Evolutionary conservation across 306 rosid species (phyloP).

Genomic region (Gleditsia sinensis): DNA sequence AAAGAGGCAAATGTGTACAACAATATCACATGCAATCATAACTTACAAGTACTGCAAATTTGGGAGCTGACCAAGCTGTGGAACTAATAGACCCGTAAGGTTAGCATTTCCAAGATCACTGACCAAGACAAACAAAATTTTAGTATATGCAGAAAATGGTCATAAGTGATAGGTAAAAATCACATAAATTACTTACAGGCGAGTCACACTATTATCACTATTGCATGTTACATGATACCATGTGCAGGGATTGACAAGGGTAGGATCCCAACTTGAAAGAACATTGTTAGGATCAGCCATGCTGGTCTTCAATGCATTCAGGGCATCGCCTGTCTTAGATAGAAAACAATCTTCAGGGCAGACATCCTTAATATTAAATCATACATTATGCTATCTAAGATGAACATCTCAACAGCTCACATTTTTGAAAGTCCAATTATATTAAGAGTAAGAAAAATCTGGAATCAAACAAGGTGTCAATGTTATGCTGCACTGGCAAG

Average conservation of each 20-base stretch:
- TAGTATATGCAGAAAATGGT: not conserved
- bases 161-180: not conserved
- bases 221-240: conserved; percentile 76
- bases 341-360: not conserved
- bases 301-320: conserved; percentile 51
- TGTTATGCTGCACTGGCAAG: not conserved
- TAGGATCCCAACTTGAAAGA: conserved; percentile 68
- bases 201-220: conserved; percentile 50
- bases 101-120: conserved; percentile 82
- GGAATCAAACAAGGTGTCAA: conserved; percentile 6
- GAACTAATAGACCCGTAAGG: conserved; percentile 64
- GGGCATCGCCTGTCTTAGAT: conserved; percentile 59
- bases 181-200: conserved; percentile 58
- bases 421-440: not conserved
- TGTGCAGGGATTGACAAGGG: conserved; percentile 73
- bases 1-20: not conserved
- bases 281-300: conserved; percentile 57
- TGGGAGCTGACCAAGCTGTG: conserved; percentile 62
- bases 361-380: not conserved
- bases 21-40: not conserved
- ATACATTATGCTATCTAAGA: not conserved
- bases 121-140: conserved; percentile 15
- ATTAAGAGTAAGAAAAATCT: not conserved
- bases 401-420: not conserved
- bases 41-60: conserved; percentile 76